Evolutionary conservation across 2,329 filamentous ascomycete species (phyloP).

Genomic region (Trichoderma citrinoviride): DNA sequence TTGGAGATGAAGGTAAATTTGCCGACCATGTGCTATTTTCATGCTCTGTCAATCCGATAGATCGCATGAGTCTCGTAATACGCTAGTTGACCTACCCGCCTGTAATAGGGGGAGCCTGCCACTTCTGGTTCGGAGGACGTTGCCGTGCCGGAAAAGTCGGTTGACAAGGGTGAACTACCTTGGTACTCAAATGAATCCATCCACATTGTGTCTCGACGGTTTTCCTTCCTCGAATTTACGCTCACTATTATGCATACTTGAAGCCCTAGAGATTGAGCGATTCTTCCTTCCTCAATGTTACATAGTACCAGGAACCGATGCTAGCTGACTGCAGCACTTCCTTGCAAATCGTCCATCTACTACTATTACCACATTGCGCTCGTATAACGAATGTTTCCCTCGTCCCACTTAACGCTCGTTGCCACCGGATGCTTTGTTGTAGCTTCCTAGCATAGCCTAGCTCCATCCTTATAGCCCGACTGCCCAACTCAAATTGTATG

Average conservation of each 20-base stretch:
- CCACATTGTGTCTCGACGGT: too few species aligned
- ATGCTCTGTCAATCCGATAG: background rate
- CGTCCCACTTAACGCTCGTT: background rate
- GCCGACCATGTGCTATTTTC: background rate
- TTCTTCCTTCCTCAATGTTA: too few species aligned
- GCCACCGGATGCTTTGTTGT: background rate
- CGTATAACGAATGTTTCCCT: background rate
- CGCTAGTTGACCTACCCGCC: background rate
- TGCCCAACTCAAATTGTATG: background rate
- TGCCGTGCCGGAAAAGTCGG: background rate
- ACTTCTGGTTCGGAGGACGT: background rate
- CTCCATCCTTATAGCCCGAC: background rate
- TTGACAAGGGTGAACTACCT: background rate
- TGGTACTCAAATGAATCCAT: too few species aligned
- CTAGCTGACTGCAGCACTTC: background rate
- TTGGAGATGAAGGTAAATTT: background rate
- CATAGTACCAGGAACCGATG: background rate
- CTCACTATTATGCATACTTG: too few species aligned
- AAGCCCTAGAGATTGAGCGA: too few species aligned
- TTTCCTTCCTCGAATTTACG: too few species aligned
- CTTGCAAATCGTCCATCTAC: background rate
- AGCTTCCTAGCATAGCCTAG: constrained; percentile 10
- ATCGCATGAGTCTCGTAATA: background rate
- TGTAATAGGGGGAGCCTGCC: background rate
- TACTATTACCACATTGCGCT: background rate